Evolutionary conservation across 345 rosid genomes (phyloP), one percentile per base, ranked within the genome.

Genomic region (Combretum micranthum): DNA sequence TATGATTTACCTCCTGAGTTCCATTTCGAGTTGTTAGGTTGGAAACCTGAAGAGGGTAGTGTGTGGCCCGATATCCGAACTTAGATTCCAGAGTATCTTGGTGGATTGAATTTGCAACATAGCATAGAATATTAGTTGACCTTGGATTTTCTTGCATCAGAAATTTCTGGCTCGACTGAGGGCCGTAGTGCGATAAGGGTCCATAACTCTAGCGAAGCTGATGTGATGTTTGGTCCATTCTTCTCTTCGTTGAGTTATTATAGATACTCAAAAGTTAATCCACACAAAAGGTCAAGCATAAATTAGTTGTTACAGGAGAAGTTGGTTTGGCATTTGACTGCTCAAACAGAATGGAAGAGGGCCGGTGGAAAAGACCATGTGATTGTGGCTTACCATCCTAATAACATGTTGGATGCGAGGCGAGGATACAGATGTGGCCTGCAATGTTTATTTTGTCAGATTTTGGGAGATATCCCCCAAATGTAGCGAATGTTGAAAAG

Each of bases 51-150:
- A 25, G 81, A 78, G 39, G 49, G 52, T 21, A 67, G 66, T 53
- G 80, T 89, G 46, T 93, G 99, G 99, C 99, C 99, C 44, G 88
- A 93, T 51, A 64, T 89, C 32, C 73, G 57, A 50, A 51, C 66
- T 39, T 57, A 54, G n/a, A 66, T 85, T 56, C 99, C 97, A 0
- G 55, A 47, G 2, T 82, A 93, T 69, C 92, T 97, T 6, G 99
- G 97, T 26, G 96, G 96, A 43, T 82, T 89, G 76, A 93, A 93
- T 68, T 66, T 89, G 90, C 97, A 93, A 20, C 97, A 93, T 42
- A 93, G 99, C 65, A 76, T 89, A 46, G 99, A 89, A 62, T 93
- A 87, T 63, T 93, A 97, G 99, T 72, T 93, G 17, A 89, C 97
- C 25, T 42, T 93, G 59, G 96, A 93, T 72, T 88, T 93, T 39